Conservation (phyloP, 176 grass and related monocot species). For the Thalia dealbata region DNA sequence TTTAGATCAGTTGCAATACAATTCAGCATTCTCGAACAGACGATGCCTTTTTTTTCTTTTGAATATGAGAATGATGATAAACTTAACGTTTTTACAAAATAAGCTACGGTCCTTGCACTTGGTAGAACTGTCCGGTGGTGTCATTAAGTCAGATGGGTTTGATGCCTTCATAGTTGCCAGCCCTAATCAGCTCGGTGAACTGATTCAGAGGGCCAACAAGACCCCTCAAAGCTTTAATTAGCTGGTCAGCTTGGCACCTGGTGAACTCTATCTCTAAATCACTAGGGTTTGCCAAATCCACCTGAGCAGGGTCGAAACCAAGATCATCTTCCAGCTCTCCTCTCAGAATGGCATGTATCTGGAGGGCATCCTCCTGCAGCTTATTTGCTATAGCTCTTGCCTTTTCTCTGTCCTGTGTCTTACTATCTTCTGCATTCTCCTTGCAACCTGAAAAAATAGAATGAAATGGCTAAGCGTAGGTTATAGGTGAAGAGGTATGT, state of each 20-base stretch:
- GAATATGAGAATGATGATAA: background rate
- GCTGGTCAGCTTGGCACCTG: conserved; percentile 45
- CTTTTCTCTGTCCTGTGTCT: conserved; percentile 20
- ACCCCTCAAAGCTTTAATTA: conserved; percentile 56
- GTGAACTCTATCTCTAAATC: conserved; percentile 28
- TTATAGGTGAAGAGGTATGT: background rate
- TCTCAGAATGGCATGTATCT: conserved; percentile 48
- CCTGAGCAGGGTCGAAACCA: conserved; percentile 9
- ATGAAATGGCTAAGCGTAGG: background rate
- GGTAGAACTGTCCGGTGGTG: background rate
- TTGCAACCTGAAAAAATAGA: conserved; percentile 18
- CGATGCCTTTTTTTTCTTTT: too few species aligned
- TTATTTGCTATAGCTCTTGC: conserved; percentile 43
- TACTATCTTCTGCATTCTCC: conserved; percentile 7
- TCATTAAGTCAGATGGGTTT: background rate
- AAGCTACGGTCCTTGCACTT: background rate
- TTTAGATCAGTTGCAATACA: too few species aligned
- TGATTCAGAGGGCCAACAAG: conserved; percentile 61
- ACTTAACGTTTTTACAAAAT: background rate
- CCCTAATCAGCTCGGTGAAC: conserved; percentile 63
- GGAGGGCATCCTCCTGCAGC: conserved; percentile 47
- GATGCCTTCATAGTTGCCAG: conserved; percentile 43
- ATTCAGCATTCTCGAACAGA: too few species aligned
- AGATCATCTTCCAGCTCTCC: conserved; percentile 22
- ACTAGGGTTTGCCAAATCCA: conserved; percentile 16